phyloP scores from a whole-genome alignment of 139 green algal genomes.

The Asterochloris sp. region DNA sequence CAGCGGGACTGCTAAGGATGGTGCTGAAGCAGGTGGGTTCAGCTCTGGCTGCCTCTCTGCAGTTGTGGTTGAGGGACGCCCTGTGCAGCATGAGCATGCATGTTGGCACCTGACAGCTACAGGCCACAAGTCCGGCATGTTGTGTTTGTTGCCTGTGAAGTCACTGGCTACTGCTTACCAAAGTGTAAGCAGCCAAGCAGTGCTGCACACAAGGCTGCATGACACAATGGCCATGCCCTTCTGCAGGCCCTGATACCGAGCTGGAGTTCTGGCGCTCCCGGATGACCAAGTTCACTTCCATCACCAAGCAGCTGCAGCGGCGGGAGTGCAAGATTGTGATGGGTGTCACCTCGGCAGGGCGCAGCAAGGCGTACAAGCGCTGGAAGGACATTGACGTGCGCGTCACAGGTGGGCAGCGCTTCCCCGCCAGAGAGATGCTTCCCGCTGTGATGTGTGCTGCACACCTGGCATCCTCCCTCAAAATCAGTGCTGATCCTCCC shows the following conservation, averaged over 20 bases:
- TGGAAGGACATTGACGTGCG: slow-evolving; percentile 79
- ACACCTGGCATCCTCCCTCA: no score
- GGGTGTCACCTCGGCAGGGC: slow-evolving; percentile 51
- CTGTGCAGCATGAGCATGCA: no score
- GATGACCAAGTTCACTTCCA: slow-evolving; percentile 76
- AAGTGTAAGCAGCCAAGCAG: neutral
- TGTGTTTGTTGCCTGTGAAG: no score
- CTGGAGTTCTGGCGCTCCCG: slow-evolving; percentile 81
- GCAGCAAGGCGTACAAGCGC: slow-evolving; percentile 37
- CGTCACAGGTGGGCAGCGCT: no score
- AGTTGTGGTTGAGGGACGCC: no score
- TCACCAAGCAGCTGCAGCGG: slow-evolving; percentile 83
- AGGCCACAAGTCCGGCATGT: no score
- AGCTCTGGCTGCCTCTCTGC: no score
- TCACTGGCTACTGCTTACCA: neutral
- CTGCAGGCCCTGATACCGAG: slow-evolving; percentile 74
- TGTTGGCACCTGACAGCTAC: no score
- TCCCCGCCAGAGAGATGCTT: no score
- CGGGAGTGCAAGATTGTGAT: slow-evolving; percentile 73
- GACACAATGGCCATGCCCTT: neutral
- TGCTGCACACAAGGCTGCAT: neutral
- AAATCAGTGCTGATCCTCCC: no score
- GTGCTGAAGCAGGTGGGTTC: neutral
- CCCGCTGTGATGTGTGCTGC: no score
- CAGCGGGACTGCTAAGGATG: neutral